Evolutionary conservation across 164 flowering plant genomes (phyloP), one percentile per base, ranked within the genome.

Genomic region (Houttuynia cordata): DNA sequence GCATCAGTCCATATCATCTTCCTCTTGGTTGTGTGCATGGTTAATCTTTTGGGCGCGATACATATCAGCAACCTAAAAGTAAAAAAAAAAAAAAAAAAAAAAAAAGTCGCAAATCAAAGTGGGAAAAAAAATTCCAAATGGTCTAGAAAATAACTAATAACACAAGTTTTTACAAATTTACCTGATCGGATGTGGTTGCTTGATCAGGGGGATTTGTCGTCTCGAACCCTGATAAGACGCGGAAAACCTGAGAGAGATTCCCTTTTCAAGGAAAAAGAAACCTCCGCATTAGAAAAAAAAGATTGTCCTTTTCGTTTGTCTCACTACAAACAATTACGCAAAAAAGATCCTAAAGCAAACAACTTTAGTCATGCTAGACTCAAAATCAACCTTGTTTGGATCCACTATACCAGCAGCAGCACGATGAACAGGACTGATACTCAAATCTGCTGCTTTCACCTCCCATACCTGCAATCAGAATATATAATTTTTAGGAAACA

Each of bases 361-460:
- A 49, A 49, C 53, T 42, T 24, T 8, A 30, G 37, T 15, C 58
- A 24, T 10, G 24, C 17, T 18, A 18, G 1, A 41, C 8, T 13
- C 37, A 18, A n/a, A 61, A 25, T 51, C 34, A 42, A 87, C 99
- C 99, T 93, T 93, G 51, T 80, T 78, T 39, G 81, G 71, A 74
- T 42, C 93, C 49, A 94, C 95, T 25, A 64, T 68, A 34, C 97
- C 97, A 71, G 70, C 56, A 40, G 91, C 99, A 69, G 97, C 99
- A 61, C 80, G 80, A 71, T 94, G 75, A 64, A 88, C 93, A 51
- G 97, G 95, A 69, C 99, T 94, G 62, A 91, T 88, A 56, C 95
- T 94, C 77, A 94, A 79, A 70, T 94, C 97, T 50, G 99, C 99
- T 65, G 95, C 97, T 78, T 94, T 94, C 53, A 91, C 97, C 78